Evolutionary conservation across 2,329 filamentous ascomycete genomes (phyloP).

Genomic region (Talaromyces sp.): DNA sequence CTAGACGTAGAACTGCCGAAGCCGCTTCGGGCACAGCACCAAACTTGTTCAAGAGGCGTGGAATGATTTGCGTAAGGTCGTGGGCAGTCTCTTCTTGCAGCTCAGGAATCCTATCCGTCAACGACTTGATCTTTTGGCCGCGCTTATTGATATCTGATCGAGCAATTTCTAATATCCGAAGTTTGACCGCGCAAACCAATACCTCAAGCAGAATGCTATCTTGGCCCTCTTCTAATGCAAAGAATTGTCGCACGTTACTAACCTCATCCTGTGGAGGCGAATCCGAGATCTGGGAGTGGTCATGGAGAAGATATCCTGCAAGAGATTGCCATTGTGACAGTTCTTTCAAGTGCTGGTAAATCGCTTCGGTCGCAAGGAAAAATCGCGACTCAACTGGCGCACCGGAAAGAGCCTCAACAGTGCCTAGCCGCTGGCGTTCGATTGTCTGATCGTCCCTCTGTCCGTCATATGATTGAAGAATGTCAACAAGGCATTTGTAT

Average conservation of each 20-base stretch:
- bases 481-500: constrained; percentile 83
- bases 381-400: constrained; percentile 72
- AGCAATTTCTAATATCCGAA: constrained; percentile 60
- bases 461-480: constrained; percentile 72
- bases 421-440: constrained; percentile 20
- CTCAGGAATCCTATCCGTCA: constrained; percentile 59
- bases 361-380: constrained; percentile 74
- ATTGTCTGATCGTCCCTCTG: constrained; percentile 44
- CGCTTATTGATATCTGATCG: constrained; percentile 57
- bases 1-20: constrained; percentile 75
- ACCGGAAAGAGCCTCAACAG: constrained; percentile 49
- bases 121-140: constrained; percentile 52
- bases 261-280: constrained; percentile 54
- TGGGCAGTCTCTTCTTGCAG: constrained; percentile 73
- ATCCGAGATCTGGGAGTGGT: constrained; percentile 66
- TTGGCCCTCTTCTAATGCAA: constrained; percentile 69
- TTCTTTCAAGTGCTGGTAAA: constrained; percentile 77
- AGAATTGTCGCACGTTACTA: constrained; percentile 62
- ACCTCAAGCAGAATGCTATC: constrained; percentile 84
- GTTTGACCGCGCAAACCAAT: constrained; percentile 73
- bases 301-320: constrained; percentile 84
- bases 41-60: constrained; percentile 84
- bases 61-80: constrained; percentile 72
- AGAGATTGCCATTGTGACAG: constrained; percentile 82
- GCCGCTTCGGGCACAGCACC: constrained; percentile 84